Evolutionary conservation across 139 green algal species (phyloP), one percentile per base, ranked within the genome.

Genomic region (Pleodorina starrii): DNA sequence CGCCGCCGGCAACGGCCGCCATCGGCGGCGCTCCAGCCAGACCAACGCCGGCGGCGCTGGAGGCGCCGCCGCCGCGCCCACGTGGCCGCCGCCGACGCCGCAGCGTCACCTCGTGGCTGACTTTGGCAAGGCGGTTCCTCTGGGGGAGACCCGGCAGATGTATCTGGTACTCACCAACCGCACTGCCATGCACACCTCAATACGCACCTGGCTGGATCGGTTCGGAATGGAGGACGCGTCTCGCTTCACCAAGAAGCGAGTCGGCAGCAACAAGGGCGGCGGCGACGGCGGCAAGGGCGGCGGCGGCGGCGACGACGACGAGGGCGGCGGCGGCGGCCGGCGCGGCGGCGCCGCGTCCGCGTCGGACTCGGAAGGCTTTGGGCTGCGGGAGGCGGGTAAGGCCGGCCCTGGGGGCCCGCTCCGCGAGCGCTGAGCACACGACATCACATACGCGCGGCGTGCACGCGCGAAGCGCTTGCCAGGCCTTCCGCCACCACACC

Each of bases 131-230:
- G 57, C 78, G 7, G 88, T 93, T 54, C 91, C 91, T 10, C 71
- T 93, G 23, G 91, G 91, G 12, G 91, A 93, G 46, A 90, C 87
- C 4, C 91, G 88, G n/a, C 83, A 90, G 69, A 63, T 92, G 88
- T 92, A 92, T n/a, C 59, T 93, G 23, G 79, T 93, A 5, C 27
- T 93, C 14, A 92, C 88, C 32, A 93, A 93, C 80, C 88, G 79
- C 46, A 93, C 91, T 0, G 44, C 91, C 23, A 92, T 91, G 50
- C 57, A 87, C 35, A 89, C 87, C 36, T 81, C 54, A 50, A 48
- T 93, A 19, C 60, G 68, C 66, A 92, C 91, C 0, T 92, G 88
- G 84, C 84, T 93, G 43, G 91, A 93, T n/a, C 50, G 69, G 4
- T 93, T 93, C 59, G 91, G 91, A 2, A 69, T 93, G 35, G 84